Conservation (phyloP, 352 stramenopile species). For the Phytophthora sansomeana region DNA sequence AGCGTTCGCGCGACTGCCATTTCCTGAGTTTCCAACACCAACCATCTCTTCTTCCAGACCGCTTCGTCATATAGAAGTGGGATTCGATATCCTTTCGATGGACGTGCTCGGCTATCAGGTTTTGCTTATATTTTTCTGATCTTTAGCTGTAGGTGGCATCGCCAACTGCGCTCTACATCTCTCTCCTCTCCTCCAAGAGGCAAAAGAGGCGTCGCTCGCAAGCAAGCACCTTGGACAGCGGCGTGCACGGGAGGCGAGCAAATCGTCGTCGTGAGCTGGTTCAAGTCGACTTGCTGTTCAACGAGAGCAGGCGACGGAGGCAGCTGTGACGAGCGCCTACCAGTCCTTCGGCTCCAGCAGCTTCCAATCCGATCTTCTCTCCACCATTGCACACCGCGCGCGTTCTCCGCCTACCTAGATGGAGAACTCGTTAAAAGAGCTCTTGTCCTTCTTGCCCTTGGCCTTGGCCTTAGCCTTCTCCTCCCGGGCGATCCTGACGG, state of each 20-base stretch:
- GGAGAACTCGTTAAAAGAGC: constrained; percentile 85
- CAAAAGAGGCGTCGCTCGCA: constrained; percentile 24
- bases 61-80: too few relatives aligned
- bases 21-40: too few relatives aligned
- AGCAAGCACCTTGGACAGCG: constrained; percentile 30
- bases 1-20: constrained; percentile 9
- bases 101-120: too few relatives aligned
- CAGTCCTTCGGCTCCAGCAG: constrained; percentile 17
- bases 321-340: constrained; percentile 32
- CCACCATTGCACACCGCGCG: too few relatives aligned
- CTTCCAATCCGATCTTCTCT: too few relatives aligned
- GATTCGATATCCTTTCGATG: constrained; percentile 1
- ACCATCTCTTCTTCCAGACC: too few relatives aligned
- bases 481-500: constrained; percentile 74
- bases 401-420: constrained; percentile 49
- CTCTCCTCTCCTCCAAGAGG: constrained; percentile 3
- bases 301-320: constrained; percentile 18
- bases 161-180: constrained; percentile 28
- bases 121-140: constrained; percentile 32
- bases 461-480: constrained; percentile 72
- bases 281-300: constrained; percentile 12
- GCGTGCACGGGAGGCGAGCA: constrained; percentile 8
- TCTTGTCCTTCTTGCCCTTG: constrained; percentile 86
- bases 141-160: constrained; percentile 27
- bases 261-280: too few relatives aligned